phyloP scores from a whole-genome alignment of 1,284 basidiomycete genomes.

The Apiotrichum montevideense region DNA sequence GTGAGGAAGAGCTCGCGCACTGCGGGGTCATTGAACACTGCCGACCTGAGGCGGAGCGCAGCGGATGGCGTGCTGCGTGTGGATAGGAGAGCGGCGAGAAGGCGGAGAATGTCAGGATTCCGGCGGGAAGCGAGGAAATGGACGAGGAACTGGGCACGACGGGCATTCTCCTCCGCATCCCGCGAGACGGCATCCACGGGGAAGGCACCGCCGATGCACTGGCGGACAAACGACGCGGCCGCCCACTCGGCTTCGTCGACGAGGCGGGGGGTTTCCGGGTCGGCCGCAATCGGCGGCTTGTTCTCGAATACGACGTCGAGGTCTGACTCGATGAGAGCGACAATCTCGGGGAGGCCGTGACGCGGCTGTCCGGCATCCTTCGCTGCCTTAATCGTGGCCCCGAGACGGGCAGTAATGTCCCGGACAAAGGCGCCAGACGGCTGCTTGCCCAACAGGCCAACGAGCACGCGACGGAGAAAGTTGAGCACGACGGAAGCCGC shows the following conservation, averaged over 20 bases:
- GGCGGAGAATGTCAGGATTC: not conserved
- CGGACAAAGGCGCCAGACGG: slow-evolving; percentile 42
- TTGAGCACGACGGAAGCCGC: slow-evolving; percentile 58
- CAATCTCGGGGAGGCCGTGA: slow-evolving; percentile 49
- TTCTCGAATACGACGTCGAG: slow-evolving; percentile 41
- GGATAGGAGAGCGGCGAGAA: not conserved
- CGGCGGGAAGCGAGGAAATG: slow-evolving; percentile 12
- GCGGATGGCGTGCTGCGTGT: not conserved
- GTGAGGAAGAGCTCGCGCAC: slow-evolving; percentile 16
- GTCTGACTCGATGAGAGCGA: slow-evolving; percentile 58
- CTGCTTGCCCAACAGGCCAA: slow-evolving; percentile 57
- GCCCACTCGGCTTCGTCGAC: slow-evolving; percentile 15
- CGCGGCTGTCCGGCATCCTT: slow-evolving; percentile 36
- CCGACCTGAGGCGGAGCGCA: slow-evolving; percentile 7
- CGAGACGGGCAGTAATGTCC: slow-evolving; percentile 24
- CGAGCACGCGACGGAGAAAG: slow-evolving; percentile 59
- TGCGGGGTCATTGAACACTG: slow-evolving; percentile 16
- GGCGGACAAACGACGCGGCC: slow-evolving; percentile 9
- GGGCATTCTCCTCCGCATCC: slow-evolving; percentile 8
- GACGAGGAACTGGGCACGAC: slow-evolving; percentile 20
- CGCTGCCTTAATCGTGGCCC: slow-evolving; percentile 22
- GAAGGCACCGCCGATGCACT: slow-evolving; percentile 1
- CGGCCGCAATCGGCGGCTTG: not conserved
- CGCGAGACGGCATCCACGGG: not conserved
- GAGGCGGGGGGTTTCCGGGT: slow-evolving; percentile 15